Conservation (phyloP, 495 filamentous ascomycete genomes). For the Neurospora pannonica region DNA sequence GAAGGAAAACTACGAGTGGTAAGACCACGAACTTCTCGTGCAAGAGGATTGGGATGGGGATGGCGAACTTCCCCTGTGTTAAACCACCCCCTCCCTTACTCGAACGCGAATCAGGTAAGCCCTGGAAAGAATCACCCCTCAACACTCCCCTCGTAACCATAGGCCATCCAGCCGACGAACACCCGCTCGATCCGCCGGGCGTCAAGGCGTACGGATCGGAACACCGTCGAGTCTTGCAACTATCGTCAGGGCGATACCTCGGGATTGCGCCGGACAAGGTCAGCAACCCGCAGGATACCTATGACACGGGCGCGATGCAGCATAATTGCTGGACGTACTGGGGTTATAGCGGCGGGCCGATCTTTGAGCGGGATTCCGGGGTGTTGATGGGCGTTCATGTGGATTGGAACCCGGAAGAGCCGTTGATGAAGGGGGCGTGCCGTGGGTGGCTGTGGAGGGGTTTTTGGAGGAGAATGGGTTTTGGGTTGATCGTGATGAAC, state of each 20-base stretch:
- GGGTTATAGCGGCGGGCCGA: conserved; percentile 40
- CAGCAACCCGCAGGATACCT: conserved; percentile 35
- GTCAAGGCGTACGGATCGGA: conserved; percentile 27
- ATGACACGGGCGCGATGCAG: conserved; percentile 39
- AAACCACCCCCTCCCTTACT: not conserved
- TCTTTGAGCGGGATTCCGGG: conserved; percentile 23
- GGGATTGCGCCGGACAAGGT: conserved; percentile 22
- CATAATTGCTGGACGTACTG: conserved; percentile 48
- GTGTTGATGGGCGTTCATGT: conserved; percentile 36
- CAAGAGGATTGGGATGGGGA: not conserved
- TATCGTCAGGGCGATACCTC: conserved; percentile 27
- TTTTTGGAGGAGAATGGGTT: conserved; percentile 16
- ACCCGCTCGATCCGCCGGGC: conserved; percentile 16
- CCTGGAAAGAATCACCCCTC: not conserved
- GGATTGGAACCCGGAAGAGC: conserved; percentile 35
- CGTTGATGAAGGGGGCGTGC: conserved; percentile 37
- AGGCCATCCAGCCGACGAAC: conserved; percentile 37
- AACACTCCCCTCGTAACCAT: conserved; percentile 19
- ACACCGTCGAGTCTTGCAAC: conserved; percentile 22
- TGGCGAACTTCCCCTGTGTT: not conserved
- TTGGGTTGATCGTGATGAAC: too few relatives aligned
- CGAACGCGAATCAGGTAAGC: not conserved
- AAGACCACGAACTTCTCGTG: too few relatives aligned
- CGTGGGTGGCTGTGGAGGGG: conserved; percentile 24
- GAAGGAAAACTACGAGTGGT: too few relatives aligned